Evolutionary conservation across 768 basidiomycete species (phyloP).

Genomic region (Phanerochaete sordida): DNA sequence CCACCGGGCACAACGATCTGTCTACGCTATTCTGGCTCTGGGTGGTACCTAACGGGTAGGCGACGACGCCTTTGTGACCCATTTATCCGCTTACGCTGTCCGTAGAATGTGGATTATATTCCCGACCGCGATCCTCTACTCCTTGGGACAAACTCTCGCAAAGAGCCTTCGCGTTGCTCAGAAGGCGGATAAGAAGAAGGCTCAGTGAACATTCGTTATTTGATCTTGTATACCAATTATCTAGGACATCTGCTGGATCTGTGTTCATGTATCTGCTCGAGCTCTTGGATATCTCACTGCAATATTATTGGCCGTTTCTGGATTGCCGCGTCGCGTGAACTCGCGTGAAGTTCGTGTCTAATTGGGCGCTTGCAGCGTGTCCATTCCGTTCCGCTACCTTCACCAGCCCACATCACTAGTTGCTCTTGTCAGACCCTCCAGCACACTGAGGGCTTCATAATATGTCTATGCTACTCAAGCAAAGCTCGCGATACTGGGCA

Average conservation of each 20-base stretch:
- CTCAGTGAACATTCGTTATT: constrained; percentile 20
- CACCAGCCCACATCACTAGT: no score
- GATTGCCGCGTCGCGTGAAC: neutral
- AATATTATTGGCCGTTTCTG: neutral
- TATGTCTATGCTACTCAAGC: neutral
- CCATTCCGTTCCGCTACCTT: neutral
- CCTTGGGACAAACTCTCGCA: constrained; percentile 61
- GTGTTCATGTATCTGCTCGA: no score
- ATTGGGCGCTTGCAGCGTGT: neutral
- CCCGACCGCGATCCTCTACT: constrained; percentile 56
- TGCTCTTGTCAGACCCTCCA: no score
- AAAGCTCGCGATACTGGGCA: no score
- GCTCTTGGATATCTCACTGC: neutral
- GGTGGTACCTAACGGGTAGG: constrained; percentile 79
- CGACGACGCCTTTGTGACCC: constrained; percentile 6
- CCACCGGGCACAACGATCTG: constrained; percentile 68
- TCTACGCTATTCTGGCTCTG: constrained; percentile 54
- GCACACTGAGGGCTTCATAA: no score
- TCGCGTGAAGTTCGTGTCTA: neutral
- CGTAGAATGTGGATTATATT: constrained; percentile 59
- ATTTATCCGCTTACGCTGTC: neutral
- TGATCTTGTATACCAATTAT: no score
- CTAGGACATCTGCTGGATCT: no score
- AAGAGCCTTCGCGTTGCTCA: constrained; percentile 35
- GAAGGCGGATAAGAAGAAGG: constrained; percentile 24